phyloP scores from a whole-genome alignment of 2,329 filamentous ascomycete species.

The Botrytis elliptica region DNA sequence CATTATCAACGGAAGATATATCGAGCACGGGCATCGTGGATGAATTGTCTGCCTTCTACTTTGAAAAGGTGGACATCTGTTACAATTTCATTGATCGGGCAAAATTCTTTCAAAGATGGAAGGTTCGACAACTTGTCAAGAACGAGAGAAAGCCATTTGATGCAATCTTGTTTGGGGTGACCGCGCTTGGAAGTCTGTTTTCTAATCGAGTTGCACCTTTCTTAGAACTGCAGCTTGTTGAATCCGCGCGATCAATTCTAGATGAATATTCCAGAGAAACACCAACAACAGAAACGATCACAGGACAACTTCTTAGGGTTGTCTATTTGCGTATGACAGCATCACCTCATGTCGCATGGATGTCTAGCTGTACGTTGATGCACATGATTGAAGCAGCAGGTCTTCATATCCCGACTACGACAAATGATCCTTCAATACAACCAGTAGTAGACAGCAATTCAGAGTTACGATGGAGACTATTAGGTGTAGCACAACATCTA shows the following conservation, averaged over 20 bases:
- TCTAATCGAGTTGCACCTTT: slow-evolving; percentile 26
- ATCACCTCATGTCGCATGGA: slow-evolving; percentile 33
- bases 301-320: slow-evolving; percentile 29
- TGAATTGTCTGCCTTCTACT: slow-evolving; percentile 30
- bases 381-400: slow-evolving; percentile 34
- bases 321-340: slow-evolving; percentile 31
- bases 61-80: slow-evolving; percentile 24
- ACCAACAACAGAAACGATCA: slow-evolving; percentile 30
- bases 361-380: slow-evolving; percentile 30
- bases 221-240: slow-evolving; percentile 35
- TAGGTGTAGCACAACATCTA: slow-evolving; percentile 15
- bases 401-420: slow-evolving; percentile 31
- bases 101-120: slow-evolving; percentile 12
- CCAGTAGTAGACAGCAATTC: background rate
- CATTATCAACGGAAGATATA: background rate
- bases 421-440: background rate
- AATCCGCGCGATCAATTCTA: slow-evolving; percentile 24
- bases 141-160: slow-evolving; percentile 38
- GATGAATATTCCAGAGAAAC: slow-evolving; percentile 15
- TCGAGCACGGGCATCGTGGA: slow-evolving; percentile 10
- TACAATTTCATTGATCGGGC: slow-evolving; percentile 17
- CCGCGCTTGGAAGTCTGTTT: slow-evolving; percentile 40
- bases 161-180: slow-evolving; percentile 38
- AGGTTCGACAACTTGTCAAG: slow-evolving; percentile 3
- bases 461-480: slow-evolving; percentile 16